These are phyloP conservation scores for Pleurotus sapidus DNA, from an alignment of 768 basidiomycete species.

Conservation along the genomic window DNA sequence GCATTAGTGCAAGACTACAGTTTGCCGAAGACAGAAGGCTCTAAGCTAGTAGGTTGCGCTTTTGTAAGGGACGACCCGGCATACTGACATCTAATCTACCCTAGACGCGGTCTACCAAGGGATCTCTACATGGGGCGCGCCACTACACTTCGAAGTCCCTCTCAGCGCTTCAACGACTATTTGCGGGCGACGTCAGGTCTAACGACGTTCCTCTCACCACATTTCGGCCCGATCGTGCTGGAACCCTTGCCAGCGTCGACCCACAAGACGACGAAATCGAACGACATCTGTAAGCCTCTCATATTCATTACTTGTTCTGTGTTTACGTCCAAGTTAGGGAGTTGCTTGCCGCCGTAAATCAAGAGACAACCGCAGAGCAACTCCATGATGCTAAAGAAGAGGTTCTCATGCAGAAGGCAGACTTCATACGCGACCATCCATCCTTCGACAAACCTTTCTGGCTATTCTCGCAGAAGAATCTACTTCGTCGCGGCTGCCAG, in stretches of 20 bases:
- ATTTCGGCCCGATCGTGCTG: slow-evolving; percentile 40
- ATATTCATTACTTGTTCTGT: not conserved
- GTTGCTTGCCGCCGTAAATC: slow-evolving; percentile 60
- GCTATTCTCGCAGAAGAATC: slow-evolving; percentile 80
- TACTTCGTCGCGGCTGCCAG: slow-evolving; percentile 74
- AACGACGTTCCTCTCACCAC: slow-evolving; percentile 61
- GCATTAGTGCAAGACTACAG: slow-evolving; percentile 61
- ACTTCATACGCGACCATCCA: slow-evolving; percentile 88
- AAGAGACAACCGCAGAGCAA: slow-evolving; percentile 50
- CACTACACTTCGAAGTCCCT: slow-evolving; percentile 60
- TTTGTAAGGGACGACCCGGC: too few species aligned
- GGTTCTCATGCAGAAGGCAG: slow-evolving; percentile 71
- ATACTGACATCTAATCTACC: not conserved
- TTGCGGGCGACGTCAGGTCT: slow-evolving; percentile 50
- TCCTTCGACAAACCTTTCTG: slow-evolving; percentile 89
- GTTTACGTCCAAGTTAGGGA: slow-evolving; percentile 42
- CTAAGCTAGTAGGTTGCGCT: slow-evolving; percentile 23
- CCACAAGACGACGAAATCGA: slow-evolving; percentile 63
- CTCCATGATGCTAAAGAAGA: slow-evolving; percentile 64
- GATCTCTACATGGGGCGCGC: slow-evolving; percentile 20
- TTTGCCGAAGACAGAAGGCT: slow-evolving; percentile 31
- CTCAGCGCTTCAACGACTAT: slow-evolving; percentile 60
- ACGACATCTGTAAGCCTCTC: slow-evolving; percentile 58
- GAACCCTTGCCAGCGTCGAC: slow-evolving; percentile 23
- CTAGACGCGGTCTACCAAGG: not conserved